Evolutionary conservation across 202 grass and related monocot species (phyloP).

Genomic region (Dendrocalamus latiflorus): DNA sequence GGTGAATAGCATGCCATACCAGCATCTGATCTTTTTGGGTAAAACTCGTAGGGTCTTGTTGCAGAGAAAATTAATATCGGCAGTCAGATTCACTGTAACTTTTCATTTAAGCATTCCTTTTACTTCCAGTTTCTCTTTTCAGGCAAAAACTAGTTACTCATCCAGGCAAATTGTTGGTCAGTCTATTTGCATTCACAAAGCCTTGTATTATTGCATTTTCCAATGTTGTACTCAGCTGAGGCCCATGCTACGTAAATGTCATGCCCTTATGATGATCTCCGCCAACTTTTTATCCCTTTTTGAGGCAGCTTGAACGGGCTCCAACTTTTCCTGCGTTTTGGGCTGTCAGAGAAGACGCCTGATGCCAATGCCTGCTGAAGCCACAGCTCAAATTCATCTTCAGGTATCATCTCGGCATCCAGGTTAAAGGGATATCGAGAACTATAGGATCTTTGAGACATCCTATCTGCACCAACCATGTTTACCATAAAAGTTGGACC

Average conservation of each 20-base stretch:
- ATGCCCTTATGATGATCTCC: conserved; percentile 46
- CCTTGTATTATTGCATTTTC: conserved; percentile 22
- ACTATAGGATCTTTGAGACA: too few relatives aligned
- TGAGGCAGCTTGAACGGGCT: too few relatives aligned
- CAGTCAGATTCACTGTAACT: not conserved
- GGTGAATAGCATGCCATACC: not conserved
- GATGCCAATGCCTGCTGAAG: too few relatives aligned
- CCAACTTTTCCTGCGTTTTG: too few relatives aligned
- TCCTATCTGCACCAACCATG: too few relatives aligned
- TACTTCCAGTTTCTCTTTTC: conserved; percentile 9
- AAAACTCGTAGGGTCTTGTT: not conserved
- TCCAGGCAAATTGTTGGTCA: conserved; percentile 39
- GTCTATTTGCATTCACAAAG: too few relatives aligned
- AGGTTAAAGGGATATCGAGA: too few relatives aligned
- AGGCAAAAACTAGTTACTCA: conserved; percentile 41
- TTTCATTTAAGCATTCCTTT: conserved; percentile 14
- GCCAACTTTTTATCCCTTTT: conserved; percentile 78
- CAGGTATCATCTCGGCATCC: too few relatives aligned
- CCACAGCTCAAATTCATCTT: too few relatives aligned
- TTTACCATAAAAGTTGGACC: conserved; percentile 92
- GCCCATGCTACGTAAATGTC: not conserved
- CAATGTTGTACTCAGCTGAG: not conserved
- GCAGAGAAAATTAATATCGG: not conserved
- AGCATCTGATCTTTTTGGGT: not conserved
- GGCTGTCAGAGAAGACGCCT: too few relatives aligned